A percentile compares a stretch with the other conserved stretches of the same genome.
These are phyloP conservation scores for Zoysia japonica DNA, from an alignment of 176 grass and related monocot genomes.

Conservation along the genomic window DNA sequence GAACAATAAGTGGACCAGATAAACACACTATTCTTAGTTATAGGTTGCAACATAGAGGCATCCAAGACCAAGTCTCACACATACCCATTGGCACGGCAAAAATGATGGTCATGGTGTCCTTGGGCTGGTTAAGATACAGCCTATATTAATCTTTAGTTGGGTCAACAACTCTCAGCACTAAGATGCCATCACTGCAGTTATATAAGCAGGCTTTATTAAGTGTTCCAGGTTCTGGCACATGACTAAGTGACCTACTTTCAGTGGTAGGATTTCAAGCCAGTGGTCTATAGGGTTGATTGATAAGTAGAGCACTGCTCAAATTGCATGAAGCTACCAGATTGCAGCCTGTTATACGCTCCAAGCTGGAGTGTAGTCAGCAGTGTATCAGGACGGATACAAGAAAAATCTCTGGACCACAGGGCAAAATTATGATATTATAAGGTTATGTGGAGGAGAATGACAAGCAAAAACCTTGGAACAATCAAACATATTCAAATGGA, in stretches of 20 bases:
- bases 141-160: too few species aligned
- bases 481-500: background rate
- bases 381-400: background rate
- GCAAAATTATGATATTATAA: background rate
- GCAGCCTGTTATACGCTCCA: background rate
- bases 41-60: background rate
- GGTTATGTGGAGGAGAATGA: background rate
- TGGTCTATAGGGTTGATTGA: background rate
- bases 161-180: too few species aligned
- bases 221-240: too few species aligned
- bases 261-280: too few species aligned
- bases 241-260: background rate
- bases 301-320: background rate
- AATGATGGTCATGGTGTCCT: background rate
- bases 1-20: background rate
- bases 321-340: background rate
- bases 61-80: background rate
- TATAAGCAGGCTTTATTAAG: too few species aligned
- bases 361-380: constrained; percentile 6
- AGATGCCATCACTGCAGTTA: too few species aligned
- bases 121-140: too few species aligned
- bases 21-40: background rate
- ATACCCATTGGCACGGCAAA: background rate
- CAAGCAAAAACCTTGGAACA: background rate
- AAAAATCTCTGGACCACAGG: background rate